Conservation (phyloP, 2,329 filamentous ascomycete species). For the Colletotrichum viniferum region DNA sequence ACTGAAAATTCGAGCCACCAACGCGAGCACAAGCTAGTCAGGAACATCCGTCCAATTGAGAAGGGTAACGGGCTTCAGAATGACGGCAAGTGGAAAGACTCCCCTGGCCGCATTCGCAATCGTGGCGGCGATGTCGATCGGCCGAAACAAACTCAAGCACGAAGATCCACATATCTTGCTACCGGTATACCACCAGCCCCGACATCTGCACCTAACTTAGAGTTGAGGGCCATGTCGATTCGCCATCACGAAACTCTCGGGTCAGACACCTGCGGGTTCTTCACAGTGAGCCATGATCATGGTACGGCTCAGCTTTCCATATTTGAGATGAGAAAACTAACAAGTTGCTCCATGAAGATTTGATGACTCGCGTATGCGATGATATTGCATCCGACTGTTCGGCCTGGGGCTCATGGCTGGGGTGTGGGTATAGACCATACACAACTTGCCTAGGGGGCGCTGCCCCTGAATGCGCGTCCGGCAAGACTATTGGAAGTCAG, state of each 20-base stretch:
- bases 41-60: neutral
- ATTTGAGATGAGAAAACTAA: neutral
- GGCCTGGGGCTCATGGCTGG: neutral
- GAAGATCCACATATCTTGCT: neutral
- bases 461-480: neutral
- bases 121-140: neutral
- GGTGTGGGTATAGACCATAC: neutral
- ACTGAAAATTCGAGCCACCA: rapidly evolving
- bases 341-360: neutral
- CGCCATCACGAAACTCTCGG: constrained; percentile 39
- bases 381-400: neutral
- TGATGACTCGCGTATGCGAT: neutral
- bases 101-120: neutral
- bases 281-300: neutral
- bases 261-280: constrained; percentile 57
- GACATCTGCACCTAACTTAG: neutral
- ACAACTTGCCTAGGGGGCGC: neutral
- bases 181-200: neutral
- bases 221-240: neutral
- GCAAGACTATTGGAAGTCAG: neutral
- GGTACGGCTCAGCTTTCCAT: neutral
- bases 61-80: neutral
- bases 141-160: neutral
- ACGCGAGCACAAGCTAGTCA: neutral
- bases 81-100: neutral